phyloP scores from a whole-genome alignment of 176 grass and related monocot genomes.

The Neostapfia colusana region DNA sequence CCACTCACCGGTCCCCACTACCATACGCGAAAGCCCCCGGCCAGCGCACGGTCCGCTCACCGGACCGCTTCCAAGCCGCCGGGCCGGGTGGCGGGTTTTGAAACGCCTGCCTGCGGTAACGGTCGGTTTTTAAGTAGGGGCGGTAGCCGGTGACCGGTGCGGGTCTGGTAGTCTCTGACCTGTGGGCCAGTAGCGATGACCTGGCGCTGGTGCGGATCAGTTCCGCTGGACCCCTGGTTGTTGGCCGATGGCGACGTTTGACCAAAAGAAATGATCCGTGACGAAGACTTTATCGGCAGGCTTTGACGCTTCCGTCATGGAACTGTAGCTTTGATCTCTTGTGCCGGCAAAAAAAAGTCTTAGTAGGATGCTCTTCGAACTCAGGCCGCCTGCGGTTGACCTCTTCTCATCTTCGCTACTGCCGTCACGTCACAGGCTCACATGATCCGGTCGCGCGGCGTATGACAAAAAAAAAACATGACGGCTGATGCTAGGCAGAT shows the following conservation, averaged over 20 bases:
- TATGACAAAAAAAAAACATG: neutral
- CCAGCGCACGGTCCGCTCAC: neutral
- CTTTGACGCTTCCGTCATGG: neutral
- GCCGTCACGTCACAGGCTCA: neutral
- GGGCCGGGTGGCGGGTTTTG: neutral
- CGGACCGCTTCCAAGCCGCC: neutral
- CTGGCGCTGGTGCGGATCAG: neutral
- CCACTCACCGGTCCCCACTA: slow-evolving; percentile 25
- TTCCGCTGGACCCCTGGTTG: neutral
- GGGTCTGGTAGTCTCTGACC: neutral
- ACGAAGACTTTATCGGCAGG: neutral
- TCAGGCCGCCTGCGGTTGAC: neutral
- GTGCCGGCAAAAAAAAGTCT: neutral
- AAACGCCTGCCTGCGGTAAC: slow-evolving; percentile 27
- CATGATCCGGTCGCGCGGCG: neutral
- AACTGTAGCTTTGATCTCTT: neutral
- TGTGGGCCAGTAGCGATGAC: neutral
- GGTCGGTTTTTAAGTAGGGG: slow-evolving; percentile 2
- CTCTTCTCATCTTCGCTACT: neutral
- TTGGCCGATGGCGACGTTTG: slow-evolving; percentile 38
- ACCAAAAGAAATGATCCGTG: slow-evolving; percentile 8
- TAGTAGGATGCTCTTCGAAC: neutral
- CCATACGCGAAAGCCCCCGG: slow-evolving; percentile 39
- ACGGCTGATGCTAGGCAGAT: neutral
- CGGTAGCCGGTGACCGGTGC: slow-evolving; percentile 34